These are phyloP conservation scores for Penicillium roqueforti DNA, from an alignment of 495 filamentous ascomycete genomes.

Conservation along the genomic window DNA sequence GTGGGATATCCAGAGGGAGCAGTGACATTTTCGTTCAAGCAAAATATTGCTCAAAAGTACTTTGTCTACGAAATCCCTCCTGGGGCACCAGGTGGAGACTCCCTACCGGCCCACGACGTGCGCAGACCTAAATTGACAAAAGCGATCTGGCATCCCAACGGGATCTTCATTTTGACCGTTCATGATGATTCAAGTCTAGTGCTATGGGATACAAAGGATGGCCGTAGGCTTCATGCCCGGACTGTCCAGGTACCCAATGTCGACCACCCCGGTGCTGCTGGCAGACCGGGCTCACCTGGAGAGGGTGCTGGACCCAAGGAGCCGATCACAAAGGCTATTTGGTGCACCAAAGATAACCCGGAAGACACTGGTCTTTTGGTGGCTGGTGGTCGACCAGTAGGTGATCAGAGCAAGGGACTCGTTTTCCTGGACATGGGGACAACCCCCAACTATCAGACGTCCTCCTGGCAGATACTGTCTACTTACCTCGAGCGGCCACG, in stretches of 20 bases:
- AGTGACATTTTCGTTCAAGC: conserved; percentile 88
- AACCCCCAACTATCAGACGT: conserved; percentile 87
- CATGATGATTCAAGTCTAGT: conserved; percentile 89
- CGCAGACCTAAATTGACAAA: conserved; percentile 70
- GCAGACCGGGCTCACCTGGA: conserved; percentile 33
- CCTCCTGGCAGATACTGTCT: conserved; percentile 75
- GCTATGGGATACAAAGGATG: conserved; percentile 93
- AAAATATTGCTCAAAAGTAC: conserved; percentile 68
- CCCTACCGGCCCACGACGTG: conserved; percentile 44
- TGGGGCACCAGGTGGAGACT: conserved; percentile 84
- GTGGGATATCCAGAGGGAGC: conserved; percentile 85
- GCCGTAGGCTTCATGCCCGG: conserved; percentile 76
- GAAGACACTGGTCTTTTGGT: conserved; percentile 90
- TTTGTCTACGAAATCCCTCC: conserved; percentile 78
- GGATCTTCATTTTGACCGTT: conserved; percentile 80
- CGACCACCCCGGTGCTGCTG: conserved; percentile 54
- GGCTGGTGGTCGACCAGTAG: conserved; percentile 68
- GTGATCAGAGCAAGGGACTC: conserved; percentile 64
- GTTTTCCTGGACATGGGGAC: conserved; percentile 84
- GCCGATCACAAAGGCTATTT: conserved; percentile 71
- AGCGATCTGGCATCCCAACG: conserved; percentile 91
- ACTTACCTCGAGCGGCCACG: conserved; percentile 73
- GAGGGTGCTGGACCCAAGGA: conserved; percentile 54
- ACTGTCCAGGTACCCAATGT: conserved; percentile 70
- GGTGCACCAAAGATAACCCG: conserved; percentile 88